Conservation (phyloP, 805 yeast species). For the Kurtzmaniella fragi region DNA sequence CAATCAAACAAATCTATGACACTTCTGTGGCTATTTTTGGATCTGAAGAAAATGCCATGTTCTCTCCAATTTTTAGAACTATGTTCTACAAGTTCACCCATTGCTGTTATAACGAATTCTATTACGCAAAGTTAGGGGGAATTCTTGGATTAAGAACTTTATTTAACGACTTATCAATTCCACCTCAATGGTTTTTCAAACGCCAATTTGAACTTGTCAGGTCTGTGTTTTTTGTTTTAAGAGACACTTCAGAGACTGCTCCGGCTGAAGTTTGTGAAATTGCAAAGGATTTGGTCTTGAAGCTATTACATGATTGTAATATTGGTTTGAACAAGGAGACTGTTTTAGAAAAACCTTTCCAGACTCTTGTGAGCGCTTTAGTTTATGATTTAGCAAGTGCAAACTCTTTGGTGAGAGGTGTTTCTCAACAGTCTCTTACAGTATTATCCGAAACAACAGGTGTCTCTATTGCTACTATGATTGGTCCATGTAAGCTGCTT, state of each 20-base stretch:
- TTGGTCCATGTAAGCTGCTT: constrained; percentile 78
- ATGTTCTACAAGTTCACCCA: constrained; percentile 83
- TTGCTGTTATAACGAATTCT: constrained; percentile 84
- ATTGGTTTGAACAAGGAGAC: constrained; percentile 53
- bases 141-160: constrained; percentile 75
- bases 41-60: constrained; percentile 53
- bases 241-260: constrained; percentile 86
- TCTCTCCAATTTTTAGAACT: constrained; percentile 70
- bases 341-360: constrained; percentile 66
- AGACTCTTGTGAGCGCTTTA: constrained; percentile 78
- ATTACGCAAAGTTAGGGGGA: constrained; percentile 84
- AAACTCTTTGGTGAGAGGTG: constrained; percentile 72
- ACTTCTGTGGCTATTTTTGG: constrained; percentile 69
- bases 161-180: constrained; percentile 61
- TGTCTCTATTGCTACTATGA: constrained; percentile 66
- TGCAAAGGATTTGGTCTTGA: constrained; percentile 64
- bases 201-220: constrained; percentile 82
- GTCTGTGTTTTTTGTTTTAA: constrained; percentile 80
- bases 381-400: constrained; percentile 93
- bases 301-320: constrained; percentile 64
- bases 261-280: constrained; percentile 71
- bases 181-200: constrained; percentile 66
- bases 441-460: constrained; percentile 66
- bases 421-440: constrained; percentile 67
- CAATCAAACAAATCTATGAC: constrained; percentile 56